Conservation (phyloP, 768 basidiomycete species). For the Coprinopsis sp. region DNA sequence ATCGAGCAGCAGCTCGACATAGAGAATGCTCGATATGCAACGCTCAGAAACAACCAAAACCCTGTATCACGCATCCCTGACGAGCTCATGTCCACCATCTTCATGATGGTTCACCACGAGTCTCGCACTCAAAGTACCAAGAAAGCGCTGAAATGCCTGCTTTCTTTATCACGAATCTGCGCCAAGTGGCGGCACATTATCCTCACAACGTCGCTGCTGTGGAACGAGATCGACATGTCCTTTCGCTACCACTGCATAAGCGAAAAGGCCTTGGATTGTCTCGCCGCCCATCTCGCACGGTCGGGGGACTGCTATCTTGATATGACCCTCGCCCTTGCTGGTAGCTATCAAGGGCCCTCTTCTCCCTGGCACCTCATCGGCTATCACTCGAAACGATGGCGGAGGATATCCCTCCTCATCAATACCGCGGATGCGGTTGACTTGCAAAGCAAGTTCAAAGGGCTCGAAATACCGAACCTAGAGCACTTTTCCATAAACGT, state of each 20-base stretch:
- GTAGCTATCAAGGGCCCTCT: constrained; percentile 15
- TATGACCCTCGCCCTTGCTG: constrained; percentile 28
- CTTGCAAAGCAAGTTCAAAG: constrained; percentile 23
- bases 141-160: constrained; percentile 23
- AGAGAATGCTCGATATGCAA: constrained; percentile 28
- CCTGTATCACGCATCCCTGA: constrained; percentile 33
- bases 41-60: constrained; percentile 30
- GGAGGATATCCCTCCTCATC: constrained; percentile 30
- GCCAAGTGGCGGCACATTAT: constrained; percentile 39
- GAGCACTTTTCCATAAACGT: constrained; percentile 37
- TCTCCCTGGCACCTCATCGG: constrained; percentile 28
- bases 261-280: constrained; percentile 18
- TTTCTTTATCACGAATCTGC: constrained; percentile 43
- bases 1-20: constrained; percentile 28
- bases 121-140: constrained; percentile 8
- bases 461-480: constrained; percentile 27
- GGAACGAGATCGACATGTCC: constrained; percentile 36
- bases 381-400: constrained; percentile 35
- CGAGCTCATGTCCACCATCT: constrained; percentile 37
- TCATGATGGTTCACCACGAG: constrained; percentile 28
- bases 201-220: constrained; percentile 37
- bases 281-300: constrained; percentile 34
- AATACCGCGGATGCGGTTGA: constrained; percentile 19
- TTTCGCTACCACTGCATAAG: constrained; percentile 16
- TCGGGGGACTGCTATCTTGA: constrained; percentile 34